Evolutionary conservation across 139 green algal species (phyloP).

Genomic region (Micractinium sp.): DNA sequence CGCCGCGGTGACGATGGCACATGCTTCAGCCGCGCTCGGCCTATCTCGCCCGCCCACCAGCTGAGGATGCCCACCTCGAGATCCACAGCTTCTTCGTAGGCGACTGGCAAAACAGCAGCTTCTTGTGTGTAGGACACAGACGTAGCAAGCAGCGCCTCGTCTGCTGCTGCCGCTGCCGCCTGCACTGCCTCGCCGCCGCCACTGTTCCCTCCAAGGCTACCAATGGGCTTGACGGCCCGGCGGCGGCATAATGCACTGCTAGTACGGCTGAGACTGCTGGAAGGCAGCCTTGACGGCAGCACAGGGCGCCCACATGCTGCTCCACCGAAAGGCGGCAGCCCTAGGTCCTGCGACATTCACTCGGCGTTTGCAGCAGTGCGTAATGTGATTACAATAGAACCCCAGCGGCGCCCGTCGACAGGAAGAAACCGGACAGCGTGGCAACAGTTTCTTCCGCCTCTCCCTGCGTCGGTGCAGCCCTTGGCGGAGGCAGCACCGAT

Average conservation of each 20-base stretch:
- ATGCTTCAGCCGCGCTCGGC: too few relatives aligned
- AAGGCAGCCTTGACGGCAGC: neutral
- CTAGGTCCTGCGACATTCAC: neutral
- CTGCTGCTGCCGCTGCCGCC: neutral
- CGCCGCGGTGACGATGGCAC: too few relatives aligned
- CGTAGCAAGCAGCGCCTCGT: neutral
- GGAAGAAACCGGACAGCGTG: too few relatives aligned
- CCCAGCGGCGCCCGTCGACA: too few relatives aligned
- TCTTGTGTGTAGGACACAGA: neutral
- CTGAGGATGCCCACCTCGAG: too few relatives aligned
- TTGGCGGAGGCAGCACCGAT: neutral
- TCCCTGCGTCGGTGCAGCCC: neutral
- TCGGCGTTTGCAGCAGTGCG: too few relatives aligned
- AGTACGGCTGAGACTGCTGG: neutral
- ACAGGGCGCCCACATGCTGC: neutral
- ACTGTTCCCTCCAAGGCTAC: neutral
- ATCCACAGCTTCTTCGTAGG: too few relatives aligned
- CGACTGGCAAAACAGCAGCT: too few relatives aligned
- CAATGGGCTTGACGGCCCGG: neutral
- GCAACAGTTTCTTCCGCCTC: neutral
- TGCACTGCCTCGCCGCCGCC: neutral
- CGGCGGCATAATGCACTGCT: neutral
- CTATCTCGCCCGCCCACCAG: too few relatives aligned
- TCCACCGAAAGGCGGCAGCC: neutral
- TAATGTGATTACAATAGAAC: too few relatives aligned